Evolutionary conservation across 495 filamentous ascomycete species (phyloP).

Genomic region (Trichocladium antarcticum): DNA sequence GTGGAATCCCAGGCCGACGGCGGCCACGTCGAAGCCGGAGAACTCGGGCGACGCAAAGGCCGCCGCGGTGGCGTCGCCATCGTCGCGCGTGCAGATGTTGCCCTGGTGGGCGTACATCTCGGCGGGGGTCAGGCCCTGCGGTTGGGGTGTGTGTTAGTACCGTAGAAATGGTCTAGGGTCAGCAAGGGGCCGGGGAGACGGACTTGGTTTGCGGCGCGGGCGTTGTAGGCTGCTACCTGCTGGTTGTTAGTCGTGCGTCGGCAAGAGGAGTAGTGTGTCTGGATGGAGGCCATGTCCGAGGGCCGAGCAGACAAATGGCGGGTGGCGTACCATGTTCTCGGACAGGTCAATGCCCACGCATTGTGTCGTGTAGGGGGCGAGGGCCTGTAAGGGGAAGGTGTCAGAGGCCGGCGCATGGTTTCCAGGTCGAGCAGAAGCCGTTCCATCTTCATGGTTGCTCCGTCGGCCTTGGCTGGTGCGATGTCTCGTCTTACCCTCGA

Average conservation of each 20-base stretch:
- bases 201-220: slow-evolving; percentile 34
- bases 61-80: slow-evolving; percentile 28
- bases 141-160: too few relatives aligned
- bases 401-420: too few relatives aligned
- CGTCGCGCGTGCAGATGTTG: slow-evolving; percentile 45
- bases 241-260: not conserved
- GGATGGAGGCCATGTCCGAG: too few relatives aligned
- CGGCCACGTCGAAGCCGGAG: slow-evolving; percentile 51
- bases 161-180: too few relatives aligned
- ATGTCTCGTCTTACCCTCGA: slow-evolving; percentile 5
- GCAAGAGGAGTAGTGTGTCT: not conserved
- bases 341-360: slow-evolving; percentile 58
- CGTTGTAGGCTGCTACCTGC: slow-evolving; percentile 44
- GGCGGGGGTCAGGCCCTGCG: slow-evolving; percentile 34
- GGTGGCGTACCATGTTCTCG: slow-evolving; percentile 44
- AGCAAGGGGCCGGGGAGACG: too few relatives aligned
- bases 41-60: slow-evolving; percentile 38
- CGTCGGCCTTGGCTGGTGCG: not conserved
- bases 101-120: slow-evolving; percentile 49
- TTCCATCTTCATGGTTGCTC: too few relatives aligned
- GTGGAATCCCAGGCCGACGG: slow-evolving; percentile 58
- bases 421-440: too few relatives aligned
- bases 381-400: slow-evolving; percentile 29
- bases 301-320: too few relatives aligned
- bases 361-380: slow-evolving; percentile 50